phyloP scores from a whole-genome alignment of 164 flowering plant species.

The Akebia trifoliata region DNA sequence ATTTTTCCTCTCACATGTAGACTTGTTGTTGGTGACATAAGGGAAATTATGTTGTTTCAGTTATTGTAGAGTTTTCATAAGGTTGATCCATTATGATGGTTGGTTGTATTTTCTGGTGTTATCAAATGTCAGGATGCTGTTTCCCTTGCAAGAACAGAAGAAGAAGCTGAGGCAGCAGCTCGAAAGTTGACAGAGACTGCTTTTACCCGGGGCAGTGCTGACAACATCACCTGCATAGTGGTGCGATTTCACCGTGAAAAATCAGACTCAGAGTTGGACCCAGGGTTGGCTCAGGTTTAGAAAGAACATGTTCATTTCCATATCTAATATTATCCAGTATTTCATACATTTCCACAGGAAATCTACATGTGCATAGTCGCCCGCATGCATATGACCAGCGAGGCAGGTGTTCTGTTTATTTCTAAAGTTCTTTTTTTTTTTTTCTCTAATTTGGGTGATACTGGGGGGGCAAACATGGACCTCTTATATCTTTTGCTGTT shows the following conservation, averaged over 20 bases:
- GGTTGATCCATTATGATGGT: too few relatives aligned
- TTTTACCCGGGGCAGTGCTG: constrained; percentile 87
- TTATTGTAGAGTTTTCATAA: too few relatives aligned
- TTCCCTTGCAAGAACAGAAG: constrained; percentile 65
- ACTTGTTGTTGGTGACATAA: too few relatives aligned
- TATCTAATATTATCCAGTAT: background rate
- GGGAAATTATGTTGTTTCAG: too few relatives aligned
- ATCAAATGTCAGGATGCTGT: constrained; percentile 64
- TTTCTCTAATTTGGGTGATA: background rate
- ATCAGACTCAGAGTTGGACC: constrained; percentile 12
- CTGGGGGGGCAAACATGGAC: background rate
- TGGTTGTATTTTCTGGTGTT: background rate
- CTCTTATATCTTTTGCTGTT: background rate
- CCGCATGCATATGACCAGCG: constrained; percentile 2
- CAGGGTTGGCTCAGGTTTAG: too few relatives aligned
- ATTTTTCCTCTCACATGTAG: too few relatives aligned
- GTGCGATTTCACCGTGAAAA: constrained; percentile 68
- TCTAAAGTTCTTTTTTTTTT: background rate
- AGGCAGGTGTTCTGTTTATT: constrained; percentile 6
- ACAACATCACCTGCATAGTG: constrained; percentile 95
- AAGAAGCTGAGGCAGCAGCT: constrained; percentile 84
- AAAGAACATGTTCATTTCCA: background rate
- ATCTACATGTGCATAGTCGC: constrained; percentile 10
- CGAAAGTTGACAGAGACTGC: constrained; percentile 81
- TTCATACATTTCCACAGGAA: constrained; percentile 2